Evolutionary conservation across 2,329 filamentous ascomycete genomes (phyloP).

Genomic region (Fusarium sp.): DNA sequence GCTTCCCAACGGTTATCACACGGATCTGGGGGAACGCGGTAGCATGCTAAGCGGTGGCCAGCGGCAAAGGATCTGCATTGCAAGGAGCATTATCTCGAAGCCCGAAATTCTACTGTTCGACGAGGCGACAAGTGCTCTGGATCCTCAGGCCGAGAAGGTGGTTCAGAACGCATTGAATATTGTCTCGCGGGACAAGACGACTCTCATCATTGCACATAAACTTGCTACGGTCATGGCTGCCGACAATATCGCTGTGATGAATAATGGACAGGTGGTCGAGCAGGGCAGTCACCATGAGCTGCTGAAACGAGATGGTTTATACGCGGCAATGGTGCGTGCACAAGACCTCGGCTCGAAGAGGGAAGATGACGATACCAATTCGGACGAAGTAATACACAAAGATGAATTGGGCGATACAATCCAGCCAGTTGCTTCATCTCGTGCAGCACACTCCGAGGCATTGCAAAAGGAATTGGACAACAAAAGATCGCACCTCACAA

Average conservation of each 20-base stretch:
- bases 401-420: background rate
- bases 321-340: conserved; percentile 58
- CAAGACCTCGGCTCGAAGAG: conserved; percentile 43
- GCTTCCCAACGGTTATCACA: conserved; percentile 64
- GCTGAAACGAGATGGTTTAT: conserved; percentile 57
- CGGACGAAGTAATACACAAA: background rate
- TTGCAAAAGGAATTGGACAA: background rate
- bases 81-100: conserved; percentile 53
- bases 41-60: conserved; percentile 71
- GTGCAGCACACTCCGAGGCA: background rate
- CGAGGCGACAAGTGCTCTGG: conserved; percentile 70
- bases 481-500: background rate
- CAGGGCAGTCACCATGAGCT: conserved; percentile 65
- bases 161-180: conserved; percentile 65
- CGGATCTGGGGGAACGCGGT: conserved; percentile 68
- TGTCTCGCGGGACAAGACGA: conserved; percentile 66
- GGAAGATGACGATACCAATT: background rate
- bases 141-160: conserved; percentile 54
- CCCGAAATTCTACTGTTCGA: conserved; percentile 69
- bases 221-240: conserved; percentile 56
- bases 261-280: conserved; percentile 66
- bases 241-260: conserved; percentile 65
- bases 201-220: conserved; percentile 66
- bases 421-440: background rate
- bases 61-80: conserved; percentile 52